These are phyloP conservation scores for Aegilops bicornis DNA, from an alignment of 176 grass and related monocot species.

Conservation along the genomic window DNA sequence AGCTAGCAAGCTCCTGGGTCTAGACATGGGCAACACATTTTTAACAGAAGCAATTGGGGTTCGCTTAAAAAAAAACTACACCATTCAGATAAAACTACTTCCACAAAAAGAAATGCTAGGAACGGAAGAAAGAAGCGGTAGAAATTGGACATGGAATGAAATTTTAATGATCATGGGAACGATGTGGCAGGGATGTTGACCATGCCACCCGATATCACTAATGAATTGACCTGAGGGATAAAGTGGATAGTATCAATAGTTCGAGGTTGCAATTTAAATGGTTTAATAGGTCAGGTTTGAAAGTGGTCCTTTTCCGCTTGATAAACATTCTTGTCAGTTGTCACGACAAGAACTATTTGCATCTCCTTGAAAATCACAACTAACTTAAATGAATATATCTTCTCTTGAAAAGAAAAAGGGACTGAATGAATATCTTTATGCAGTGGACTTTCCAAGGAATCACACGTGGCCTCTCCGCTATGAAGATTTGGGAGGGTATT, in stretches of 20 bases:
- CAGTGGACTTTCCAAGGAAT: slow-evolving; percentile 40
- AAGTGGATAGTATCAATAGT: neutral
- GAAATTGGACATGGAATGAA: neutral
- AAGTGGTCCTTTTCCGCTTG: neutral
- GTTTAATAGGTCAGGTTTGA: neutral
- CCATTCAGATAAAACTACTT: neutral
- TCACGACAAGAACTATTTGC: neutral
- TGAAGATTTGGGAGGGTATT: slow-evolving; percentile 35
- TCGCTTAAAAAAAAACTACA: neutral
- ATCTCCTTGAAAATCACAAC: neutral
- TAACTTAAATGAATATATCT: neutral
- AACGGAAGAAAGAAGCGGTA: neutral
- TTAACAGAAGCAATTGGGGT: neutral
- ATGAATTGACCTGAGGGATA: neutral
- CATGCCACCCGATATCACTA: neutral
- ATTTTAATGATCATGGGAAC: neutral
- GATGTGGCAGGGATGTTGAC: neutral
- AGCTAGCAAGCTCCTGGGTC: neutral
- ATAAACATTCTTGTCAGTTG: neutral
- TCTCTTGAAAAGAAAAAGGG: neutral
- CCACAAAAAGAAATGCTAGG: neutral
- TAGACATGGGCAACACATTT: neutral
- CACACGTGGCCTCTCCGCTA: slow-evolving; percentile 7
- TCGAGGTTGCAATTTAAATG: neutral
- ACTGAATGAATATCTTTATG: neutral